Evolutionary conservation across 371 early-diverging fungal genomes (phyloP), one percentile per base, ranked within the genome.

Genomic region (Ordospora colligata): DNA sequence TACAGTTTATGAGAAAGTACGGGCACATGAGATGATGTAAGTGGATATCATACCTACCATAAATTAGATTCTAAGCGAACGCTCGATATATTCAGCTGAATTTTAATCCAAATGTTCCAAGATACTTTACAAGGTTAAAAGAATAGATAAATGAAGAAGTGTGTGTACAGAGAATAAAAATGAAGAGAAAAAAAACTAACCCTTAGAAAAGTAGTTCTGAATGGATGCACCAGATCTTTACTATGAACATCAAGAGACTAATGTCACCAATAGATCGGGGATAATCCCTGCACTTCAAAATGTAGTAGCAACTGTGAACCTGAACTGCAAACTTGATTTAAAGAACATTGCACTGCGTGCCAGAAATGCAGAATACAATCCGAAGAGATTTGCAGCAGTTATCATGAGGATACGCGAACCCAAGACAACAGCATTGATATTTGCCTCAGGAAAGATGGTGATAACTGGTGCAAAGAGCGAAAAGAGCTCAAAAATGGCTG

Each of bases 381-480:
- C 99, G 80, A 99, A 99, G 93, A 94, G 99, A 84, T 99, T 99
- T 86, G 99, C 99, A 74, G 99, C 99, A 72, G 99, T 99, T 21
- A 97, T 99, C 80, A 98, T 98, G 96, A 89, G 99, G 82, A 99
- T 99, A 79, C 90, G 98, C 43, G 86, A 86, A 22, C 99, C 99
- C 70, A 96, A 97, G 86, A 99, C 99, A 11, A 99, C 99, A 0
- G 99, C 99, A 1, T 87, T 99, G 76, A 99, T 99, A 77, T 99
- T 99, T 86, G 96, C 97, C 21, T 94, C 95, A 25, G 99, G 99
- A 63, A 99, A 99, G 83, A 97, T 99, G 97, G 99, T 86, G 1
- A 81, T 87, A 21, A 86, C 86, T 7, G 87, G 87, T 21, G 87
- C 87, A 37, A 85, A 83, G 50, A 79, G 77, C 49, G 86, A 85